Conservation (phyloP, 169 alveolate species). For the Fabrea salina region DNA sequence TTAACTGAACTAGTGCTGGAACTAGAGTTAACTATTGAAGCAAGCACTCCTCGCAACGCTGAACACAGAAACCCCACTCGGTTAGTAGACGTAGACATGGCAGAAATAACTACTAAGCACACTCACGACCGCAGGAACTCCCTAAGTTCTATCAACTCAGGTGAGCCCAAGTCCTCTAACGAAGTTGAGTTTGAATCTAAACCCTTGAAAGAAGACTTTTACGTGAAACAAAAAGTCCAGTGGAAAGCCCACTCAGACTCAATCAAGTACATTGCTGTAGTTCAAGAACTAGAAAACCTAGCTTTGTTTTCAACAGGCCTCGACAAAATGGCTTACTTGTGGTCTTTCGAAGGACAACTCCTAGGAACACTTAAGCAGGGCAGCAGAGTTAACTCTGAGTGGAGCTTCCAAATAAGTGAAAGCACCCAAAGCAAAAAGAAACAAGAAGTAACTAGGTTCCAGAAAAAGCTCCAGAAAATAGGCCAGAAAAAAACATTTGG, state of each 20-base stretch:
- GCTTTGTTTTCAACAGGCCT: conserved; percentile 49
- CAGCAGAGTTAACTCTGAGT: conserved; percentile 13
- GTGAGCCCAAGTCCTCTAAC: not conserved
- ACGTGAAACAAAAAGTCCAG: conserved; percentile 36
- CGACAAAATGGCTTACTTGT: conserved; percentile 58
- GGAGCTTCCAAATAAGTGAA: not conserved
- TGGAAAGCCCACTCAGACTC: conserved; percentile 64
- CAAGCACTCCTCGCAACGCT: conserved; percentile 15
- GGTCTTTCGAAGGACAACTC: conserved; percentile 49
- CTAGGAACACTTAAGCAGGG: conserved; percentile 56
- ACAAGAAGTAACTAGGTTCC: not conserved
- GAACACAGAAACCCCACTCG: conserved; percentile 60
- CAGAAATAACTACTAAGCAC: not conserved
- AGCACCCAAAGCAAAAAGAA: not conserved
- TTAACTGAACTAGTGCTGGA: conserved; percentile 25
- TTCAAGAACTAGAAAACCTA: conserved; percentile 41
- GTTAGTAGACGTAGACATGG: conserved; percentile 45
- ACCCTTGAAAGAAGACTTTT: conserved; percentile 41
- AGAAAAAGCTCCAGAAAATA: not conserved
- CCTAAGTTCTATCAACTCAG: conserved; percentile 17
- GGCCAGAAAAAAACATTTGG: conserved; percentile 18
- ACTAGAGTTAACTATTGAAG: conserved; percentile 31
- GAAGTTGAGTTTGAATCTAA: conserved; percentile 33
- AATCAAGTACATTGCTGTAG: conserved; percentile 41
- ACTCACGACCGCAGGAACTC: not conserved